Base-by-base conservation (phyloP, 2,329 filamentous ascomycete species). In the Fusarium humuli region DNA sequence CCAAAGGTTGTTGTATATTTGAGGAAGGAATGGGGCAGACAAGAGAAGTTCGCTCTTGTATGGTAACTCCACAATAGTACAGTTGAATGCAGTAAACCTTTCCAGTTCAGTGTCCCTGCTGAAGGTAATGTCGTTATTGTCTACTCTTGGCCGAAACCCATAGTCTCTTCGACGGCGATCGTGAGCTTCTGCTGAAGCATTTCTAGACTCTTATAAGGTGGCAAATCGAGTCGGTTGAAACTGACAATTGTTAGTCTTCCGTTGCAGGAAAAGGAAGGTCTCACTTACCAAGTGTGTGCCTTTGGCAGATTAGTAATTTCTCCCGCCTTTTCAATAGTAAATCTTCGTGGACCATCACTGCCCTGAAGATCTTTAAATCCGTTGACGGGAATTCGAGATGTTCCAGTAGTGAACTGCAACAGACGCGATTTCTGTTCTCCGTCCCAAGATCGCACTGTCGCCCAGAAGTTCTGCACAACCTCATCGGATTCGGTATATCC, bases 361-460 rank as follows among this genome's bases (percentile, higher is more conserved):
- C 96, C 96, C 81, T 99, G 96, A 54, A 99, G 85, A 85, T 99
- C 96, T 84, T 99, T 99, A 88, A 99, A 99, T 10, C 96, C 96
- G 80, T 99, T 99, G 82, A 99, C 96, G 1, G 96, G 96, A 73
- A 99, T 99, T 83, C 96, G 92, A 52, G 94, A 97, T 16, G 96
- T 99, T 80, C 96, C 96, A 11, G 96, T 99, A 1, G 96, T 96
- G 79, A 99, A 99, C 81, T 99, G 96, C 75, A 99, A 83, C 68
- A 99, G 86, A 77, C 96, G 91, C 57, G 94, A 97, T 85, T 99
- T 99, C 82, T 99, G 96, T 81, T 99, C 96, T 29, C 96, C 94
- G 79, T 99, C 96, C 96, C 96, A 99, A 67, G 90, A 93, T 72
- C 95, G 91, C 71, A 99, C 96, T 66, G 92, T 95, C 85, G 97